phyloP scores from a whole-genome alignment of 1,139 yeast species.

The Eremothecium gossypii region DNA sequence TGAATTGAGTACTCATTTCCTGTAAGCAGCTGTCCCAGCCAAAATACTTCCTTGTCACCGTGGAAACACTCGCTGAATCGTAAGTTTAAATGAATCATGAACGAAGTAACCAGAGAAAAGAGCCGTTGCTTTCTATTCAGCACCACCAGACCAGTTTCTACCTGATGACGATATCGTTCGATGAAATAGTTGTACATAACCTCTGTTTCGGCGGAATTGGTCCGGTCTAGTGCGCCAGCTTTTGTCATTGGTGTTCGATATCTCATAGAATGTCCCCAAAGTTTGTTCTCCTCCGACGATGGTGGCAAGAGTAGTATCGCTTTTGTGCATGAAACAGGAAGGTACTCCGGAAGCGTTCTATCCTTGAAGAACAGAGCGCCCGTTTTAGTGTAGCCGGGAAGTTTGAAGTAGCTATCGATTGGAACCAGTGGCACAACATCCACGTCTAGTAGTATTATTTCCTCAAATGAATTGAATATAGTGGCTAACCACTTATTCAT shows the following conservation, averaged over 20 bases:
- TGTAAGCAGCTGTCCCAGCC: slow-evolving; percentile 44
- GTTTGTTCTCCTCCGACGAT: no score
- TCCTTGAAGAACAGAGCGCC: slow-evolving; percentile 44
- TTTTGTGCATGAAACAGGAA: neutral
- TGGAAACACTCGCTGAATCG: slow-evolving; percentile 34
- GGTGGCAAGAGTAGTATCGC: neutral
- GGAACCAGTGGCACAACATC: slow-evolving; percentile 39
- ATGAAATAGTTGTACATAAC: slow-evolving; percentile 12
- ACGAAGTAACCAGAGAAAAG: slow-evolving; percentile 33
- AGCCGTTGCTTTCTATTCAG: slow-evolving; percentile 36
- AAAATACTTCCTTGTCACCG: slow-evolving; percentile 55
- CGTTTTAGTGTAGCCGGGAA: slow-evolving; percentile 30
- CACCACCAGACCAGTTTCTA: slow-evolving; percentile 44
- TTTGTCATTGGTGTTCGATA: no score
- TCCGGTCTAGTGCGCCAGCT: no score
- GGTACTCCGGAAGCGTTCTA: slow-evolving; percentile 27
- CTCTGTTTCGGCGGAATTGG: no score
- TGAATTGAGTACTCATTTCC: slow-evolving; percentile 25
- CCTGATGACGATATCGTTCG: slow-evolving; percentile 31
- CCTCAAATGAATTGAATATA: slow-evolving; percentile 40
- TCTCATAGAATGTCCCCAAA: no score
- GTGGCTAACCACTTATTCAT: slow-evolving; percentile 42
- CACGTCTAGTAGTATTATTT: slow-evolving; percentile 41
- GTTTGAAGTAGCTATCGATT: slow-evolving; percentile 33
- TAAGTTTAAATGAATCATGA: slow-evolving; percentile 31